Evolutionary conservation across 352 stramenopile species (phyloP), one percentile per base, ranked within the genome.

Genomic region (Globisporangium irregulare): DNA sequence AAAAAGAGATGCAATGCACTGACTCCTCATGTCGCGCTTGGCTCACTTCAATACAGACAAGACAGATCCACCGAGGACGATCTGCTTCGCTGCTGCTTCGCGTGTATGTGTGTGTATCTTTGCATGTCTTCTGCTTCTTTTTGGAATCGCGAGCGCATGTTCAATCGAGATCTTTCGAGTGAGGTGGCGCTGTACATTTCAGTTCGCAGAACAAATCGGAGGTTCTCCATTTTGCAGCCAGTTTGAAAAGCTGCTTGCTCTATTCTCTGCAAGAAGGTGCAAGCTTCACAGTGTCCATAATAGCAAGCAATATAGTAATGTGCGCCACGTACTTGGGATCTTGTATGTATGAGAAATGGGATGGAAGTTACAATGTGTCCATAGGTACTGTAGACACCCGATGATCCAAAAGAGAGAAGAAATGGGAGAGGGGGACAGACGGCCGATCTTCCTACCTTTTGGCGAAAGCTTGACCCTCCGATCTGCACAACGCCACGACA

Each of bases 1-100:
- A 64, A 62, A 62, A 63, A 63, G 20, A 36, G 57, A 63, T 63
- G 57, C n/a, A 48, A 53, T 53, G 59, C 27, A 57, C 59, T 64
- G 59, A 64, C 59, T 64, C 59, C 25, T 48, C 59, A 51, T 62
- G 41, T 64, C 36, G 24, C 59, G 22, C 41, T 38, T 24, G 10
- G 58, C 58, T 18, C 38, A 48, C 57, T 63, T 63, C 57, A 63
- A 63, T 38, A 41, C 38, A 64, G 57, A 62, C 57, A 55, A 50
- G 29, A 51, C 22, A 32, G 38, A 54, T 55, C 41, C 41, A n/a
- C 41, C 41, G 15, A 50, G 15, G 15, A 50, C 4, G 41, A 50
- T 50, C 41, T 50, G 41, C 15, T 50, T 14, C 36, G 34, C 10
- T 41, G 36, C 9, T 43, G 36, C 36, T 43, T 43, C 36, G 36